Evolutionary conservation across 257 asterid species (phyloP).

Genomic region (Jaltomata sinuosa): DNA sequence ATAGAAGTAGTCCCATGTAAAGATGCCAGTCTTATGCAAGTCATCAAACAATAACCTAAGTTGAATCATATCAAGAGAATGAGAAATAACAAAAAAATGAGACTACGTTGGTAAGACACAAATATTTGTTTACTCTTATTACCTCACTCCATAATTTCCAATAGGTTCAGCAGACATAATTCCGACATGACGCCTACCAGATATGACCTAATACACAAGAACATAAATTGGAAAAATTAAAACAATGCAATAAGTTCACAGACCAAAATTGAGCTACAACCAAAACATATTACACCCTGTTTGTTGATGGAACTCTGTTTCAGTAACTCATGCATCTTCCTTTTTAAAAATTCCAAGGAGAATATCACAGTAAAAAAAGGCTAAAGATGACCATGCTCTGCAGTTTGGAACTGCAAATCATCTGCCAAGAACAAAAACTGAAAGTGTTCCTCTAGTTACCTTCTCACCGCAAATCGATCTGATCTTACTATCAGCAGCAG

Average conservation of each 20-base stretch:
- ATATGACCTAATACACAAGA: conserved; percentile 54
- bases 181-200: conserved; percentile 83
- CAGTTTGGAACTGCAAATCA: no score
- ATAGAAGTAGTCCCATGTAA: conserved; percentile 85
- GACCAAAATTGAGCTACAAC: background rate
- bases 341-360: background rate
- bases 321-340: background rate
- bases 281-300: background rate
- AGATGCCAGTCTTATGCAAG: conserved; percentile 90
- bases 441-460: conserved; percentile 26
- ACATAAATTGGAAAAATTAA: background rate
- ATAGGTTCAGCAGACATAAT: conserved; percentile 95
- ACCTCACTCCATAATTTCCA: conserved; percentile 96
- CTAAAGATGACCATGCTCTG: no score
- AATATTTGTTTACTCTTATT: conserved; percentile 1
- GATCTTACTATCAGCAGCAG: conserved; percentile 83
- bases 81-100: background rate
- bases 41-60: conserved; percentile 79
- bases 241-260: background rate
- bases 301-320: background rate
- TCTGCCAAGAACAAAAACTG: no score
- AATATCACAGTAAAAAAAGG: background rate
- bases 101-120: background rate
- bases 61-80: background rate
- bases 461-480: conserved; percentile 78